Percentiles rank a stretch among this genome's conserved stretches.
phyloP scores from a whole-genome alignment of 306 rosid species.

The Parietaria judaica region DNA sequence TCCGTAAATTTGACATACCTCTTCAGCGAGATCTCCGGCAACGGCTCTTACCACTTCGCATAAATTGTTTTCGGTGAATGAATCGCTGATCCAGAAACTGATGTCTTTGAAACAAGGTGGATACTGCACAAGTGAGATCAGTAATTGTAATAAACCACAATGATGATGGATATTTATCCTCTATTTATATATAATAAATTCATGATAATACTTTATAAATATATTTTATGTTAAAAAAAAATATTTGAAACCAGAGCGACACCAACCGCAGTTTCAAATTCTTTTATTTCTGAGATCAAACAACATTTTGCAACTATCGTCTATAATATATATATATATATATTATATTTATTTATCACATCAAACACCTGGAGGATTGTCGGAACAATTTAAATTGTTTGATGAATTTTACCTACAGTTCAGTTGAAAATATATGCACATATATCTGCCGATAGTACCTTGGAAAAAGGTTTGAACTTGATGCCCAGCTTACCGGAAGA shows the following conservation, averaged over 20 bases:
- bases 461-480: conserved; percentile 86
- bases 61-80: conserved; percentile 87
- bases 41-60: conserved; percentile 93
- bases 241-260: no score
- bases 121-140: conserved; percentile 35
- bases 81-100: conserved; percentile 88
- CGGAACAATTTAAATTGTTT: background rate
- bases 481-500: conserved; percentile 63
- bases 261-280: no score
- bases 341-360: no score
- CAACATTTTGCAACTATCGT: no score
- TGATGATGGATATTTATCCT: no score
- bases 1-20: conserved; percentile 41
- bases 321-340: no score
- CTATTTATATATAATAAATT: no score
- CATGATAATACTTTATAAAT: no score
- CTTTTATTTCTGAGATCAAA: no score
- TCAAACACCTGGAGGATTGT: background rate
- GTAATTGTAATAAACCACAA: background rate
- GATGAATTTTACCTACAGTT: background rate
- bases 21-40: conserved; percentile 96
- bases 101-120: conserved; percentile 97
- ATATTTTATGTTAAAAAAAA: no score
- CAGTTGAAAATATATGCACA: background rate
- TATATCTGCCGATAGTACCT: conserved; percentile 46